phyloP scores from a whole-genome alignment of 1,139 yeast species.

The Sugiyamaella xylanicola region DNA sequence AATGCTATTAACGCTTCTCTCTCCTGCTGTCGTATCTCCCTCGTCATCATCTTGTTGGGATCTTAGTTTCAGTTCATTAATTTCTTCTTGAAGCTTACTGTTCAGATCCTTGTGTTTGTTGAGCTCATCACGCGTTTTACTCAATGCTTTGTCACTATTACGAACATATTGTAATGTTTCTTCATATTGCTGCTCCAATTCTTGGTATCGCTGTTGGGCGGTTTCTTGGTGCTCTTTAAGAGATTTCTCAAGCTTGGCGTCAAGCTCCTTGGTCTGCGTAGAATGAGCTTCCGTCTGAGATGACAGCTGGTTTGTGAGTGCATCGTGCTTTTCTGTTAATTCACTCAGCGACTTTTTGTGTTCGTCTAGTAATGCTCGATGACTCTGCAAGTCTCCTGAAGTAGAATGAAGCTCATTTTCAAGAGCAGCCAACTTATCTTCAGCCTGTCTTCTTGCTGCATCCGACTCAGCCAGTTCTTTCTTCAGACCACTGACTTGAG shows the following conservation, averaged over 20 bases:
- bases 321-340: constrained; percentile 26
- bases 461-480: constrained; percentile 33
- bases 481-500: constrained; percentile 35
- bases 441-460: constrained; percentile 24
- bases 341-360: constrained; percentile 44
- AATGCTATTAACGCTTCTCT: constrained; percentile 23
- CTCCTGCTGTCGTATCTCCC: constrained; percentile 40
- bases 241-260: constrained; percentile 18
- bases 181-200: constrained; percentile 58
- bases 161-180: constrained; percentile 72
- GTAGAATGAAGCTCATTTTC: constrained; percentile 22
- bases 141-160: constrained; percentile 74
- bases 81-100: constrained; percentile 60
- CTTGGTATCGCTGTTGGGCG: constrained; percentile 13
- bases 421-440: constrained; percentile 23
- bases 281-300: constrained; percentile 12
- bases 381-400: constrained; percentile 6
- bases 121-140: constrained; percentile 71
- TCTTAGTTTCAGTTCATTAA: constrained; percentile 61
- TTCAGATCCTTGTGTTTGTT: constrained; percentile 59
- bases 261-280: constrained; percentile 16
- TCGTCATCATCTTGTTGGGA: constrained; percentile 47
- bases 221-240: constrained; percentile 19
- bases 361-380: constrained; percentile 19
- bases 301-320: constrained; percentile 20